Evolutionary conservation across 441 rosid genomes (phyloP), one percentile per base, ranked within the genome.

Genomic region (Corymbia calophylla): DNA sequence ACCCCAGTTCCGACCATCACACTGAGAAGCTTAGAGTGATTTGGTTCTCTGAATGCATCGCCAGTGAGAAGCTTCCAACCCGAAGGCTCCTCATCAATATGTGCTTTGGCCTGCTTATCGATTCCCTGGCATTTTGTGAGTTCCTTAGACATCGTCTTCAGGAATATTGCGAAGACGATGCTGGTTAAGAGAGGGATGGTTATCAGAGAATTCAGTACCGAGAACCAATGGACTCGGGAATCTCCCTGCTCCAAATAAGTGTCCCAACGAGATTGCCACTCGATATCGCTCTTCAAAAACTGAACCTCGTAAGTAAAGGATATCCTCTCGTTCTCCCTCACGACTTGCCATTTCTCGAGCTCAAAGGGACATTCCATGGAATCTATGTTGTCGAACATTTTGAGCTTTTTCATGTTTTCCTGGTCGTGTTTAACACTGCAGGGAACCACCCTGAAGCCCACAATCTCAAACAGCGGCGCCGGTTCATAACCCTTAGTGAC

Each of bases 41-140:
- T 90, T 18, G 97, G 98, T 58, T 96, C 95, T 55, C 98, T 95
- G 92, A 96, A 96, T 86, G 95, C 98, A 91, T 96, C 97, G 5
- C 98, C 97, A 0, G 95, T 95, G 49, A 96, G 97, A 89, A 96
- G 98, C 92, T 96, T 96, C 97, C 98, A 96, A 29, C 98, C 97
- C 48, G 96, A 96, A 66, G 94, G 91, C 91, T 96, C 98, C 93
- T 96, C 98, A 17, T 95, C 95, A 95, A 95, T 95, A 92, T 96
- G 96, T 86, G 95, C 96, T 87, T 96, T 96, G 51, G 97, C 96
- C 88, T 94, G 96, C 93, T 94, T 94, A 93, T 94, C 94, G 15
- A 94, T 94, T 91, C 95, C 98, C 95, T 95, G 97, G 85, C 96
- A 96, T 8, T 93, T 95, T 31, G 98, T 92, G 73, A 96, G 93